Percentiles rank a stretch among this genome's conserved stretches.
Evolutionary conservation across 1,284 basidiomycete species (phyloP).

Genomic region (Tylopilus sp.): DNA sequence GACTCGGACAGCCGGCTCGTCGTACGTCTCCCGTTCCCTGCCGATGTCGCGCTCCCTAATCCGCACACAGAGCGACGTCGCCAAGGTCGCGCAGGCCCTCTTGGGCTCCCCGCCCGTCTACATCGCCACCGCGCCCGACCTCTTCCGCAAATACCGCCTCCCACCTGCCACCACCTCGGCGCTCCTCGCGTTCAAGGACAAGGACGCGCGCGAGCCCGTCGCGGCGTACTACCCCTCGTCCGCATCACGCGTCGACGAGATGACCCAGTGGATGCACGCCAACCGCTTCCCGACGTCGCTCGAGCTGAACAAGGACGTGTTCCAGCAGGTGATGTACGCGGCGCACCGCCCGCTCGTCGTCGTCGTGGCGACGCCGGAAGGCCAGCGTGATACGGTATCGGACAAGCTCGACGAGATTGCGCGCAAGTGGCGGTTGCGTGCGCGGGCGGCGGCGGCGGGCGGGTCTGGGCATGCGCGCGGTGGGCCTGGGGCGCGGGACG

Average conservation of each 20-base stretch:
- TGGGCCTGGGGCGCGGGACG: constrained; percentile 43
- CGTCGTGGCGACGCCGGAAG: constrained; percentile 53
- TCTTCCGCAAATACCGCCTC: constrained; percentile 55
- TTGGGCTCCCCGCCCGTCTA: constrained; percentile 72
- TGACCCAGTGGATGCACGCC: constrained; percentile 55
- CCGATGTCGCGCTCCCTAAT: too few relatives aligned
- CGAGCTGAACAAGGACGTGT: constrained; percentile 73
- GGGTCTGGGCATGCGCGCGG: not conserved
- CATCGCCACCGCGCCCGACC: constrained; percentile 46
- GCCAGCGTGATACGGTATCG: constrained; percentile 43
- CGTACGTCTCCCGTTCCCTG: constrained; percentile 40
- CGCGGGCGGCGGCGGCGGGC: constrained; percentile 19
- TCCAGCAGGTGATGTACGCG: constrained; percentile 81
- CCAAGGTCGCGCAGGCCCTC: constrained; percentile 53
- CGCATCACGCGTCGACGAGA: too few relatives aligned
- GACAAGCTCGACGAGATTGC: constrained; percentile 55
- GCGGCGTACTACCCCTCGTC: constrained; percentile 35
- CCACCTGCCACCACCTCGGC: constrained; percentile 50
- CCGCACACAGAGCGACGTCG: constrained; percentile 35
- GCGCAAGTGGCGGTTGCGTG: constrained; percentile 59
- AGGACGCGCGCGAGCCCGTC: constrained; percentile 45
- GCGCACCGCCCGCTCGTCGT: constrained; percentile 74
- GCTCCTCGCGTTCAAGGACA: constrained; percentile 77
- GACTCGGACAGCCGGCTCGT: constrained; percentile 41
- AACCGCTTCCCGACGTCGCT: constrained; percentile 70